These are phyloP conservation scores for Leptographium procerum DNA, from an alignment of 2,329 filamentous ascomycete species.

Conservation along the genomic window DNA sequence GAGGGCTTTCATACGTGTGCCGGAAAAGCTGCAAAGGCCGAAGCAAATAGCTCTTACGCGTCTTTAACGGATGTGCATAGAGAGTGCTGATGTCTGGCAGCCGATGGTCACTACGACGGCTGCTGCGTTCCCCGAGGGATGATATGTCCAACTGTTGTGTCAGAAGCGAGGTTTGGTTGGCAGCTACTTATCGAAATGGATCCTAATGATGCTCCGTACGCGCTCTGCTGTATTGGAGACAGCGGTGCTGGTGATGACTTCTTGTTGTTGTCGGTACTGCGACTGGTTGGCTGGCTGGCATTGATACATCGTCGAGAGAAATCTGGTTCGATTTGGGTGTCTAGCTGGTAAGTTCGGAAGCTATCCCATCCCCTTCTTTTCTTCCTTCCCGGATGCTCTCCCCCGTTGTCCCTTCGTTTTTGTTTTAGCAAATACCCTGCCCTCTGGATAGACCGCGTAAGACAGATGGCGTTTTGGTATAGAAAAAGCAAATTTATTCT, in stretches of 20 bases:
- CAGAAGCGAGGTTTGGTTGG: neutral
- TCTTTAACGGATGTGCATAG: too few relatives aligned
- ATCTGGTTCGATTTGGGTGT: constrained; percentile 9
- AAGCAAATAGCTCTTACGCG: neutral
- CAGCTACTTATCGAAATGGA: neutral
- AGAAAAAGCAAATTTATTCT: neutral
- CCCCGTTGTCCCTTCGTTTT: neutral
- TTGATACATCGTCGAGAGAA: constrained; percentile 6
- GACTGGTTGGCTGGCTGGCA: constrained; percentile 10
- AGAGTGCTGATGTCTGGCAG: neutral
- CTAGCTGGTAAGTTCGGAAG: constrained; percentile 13
- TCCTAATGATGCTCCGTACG: neutral
- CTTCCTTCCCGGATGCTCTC: neutral
- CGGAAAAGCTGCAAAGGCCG: constrained; percentile 1
- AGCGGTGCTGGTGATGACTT: neutral
- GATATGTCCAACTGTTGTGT: neutral
- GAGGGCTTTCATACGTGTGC: constrained; percentile 13
- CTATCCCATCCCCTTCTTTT: neutral
- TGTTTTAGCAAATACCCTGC: neutral
- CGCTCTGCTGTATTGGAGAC: neutral
- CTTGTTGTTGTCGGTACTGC: neutral
- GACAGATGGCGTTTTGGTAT: neutral
- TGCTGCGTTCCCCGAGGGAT: constrained; percentile 13
- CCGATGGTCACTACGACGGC: constrained; percentile 10
- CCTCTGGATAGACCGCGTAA: neutral